Evolutionary conservation across 2,329 filamentous ascomycete species (phyloP).

Genomic region (Hypoxylon sp.): DNA sequence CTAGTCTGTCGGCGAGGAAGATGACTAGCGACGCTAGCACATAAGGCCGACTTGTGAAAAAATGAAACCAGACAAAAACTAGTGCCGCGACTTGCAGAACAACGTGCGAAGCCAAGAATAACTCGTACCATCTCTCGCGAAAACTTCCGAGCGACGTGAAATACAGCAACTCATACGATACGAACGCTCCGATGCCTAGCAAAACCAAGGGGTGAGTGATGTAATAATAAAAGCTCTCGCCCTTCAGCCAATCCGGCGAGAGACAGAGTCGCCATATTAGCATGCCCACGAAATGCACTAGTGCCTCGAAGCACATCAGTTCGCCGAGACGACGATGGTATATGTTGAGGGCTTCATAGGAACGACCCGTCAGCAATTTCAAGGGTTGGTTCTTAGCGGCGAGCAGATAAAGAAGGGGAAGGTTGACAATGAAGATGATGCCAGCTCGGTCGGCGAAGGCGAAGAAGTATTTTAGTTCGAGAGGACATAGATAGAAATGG

Average conservation of each 20-base stretch:
- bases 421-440: conserved; percentile 59
- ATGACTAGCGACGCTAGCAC: conserved; percentile 62
- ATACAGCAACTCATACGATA: conserved; percentile 68
- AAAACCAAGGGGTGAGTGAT: conserved; percentile 61
- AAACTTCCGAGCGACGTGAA: conserved; percentile 68
- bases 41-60: conserved; percentile 60
- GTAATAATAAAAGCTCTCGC: conserved; percentile 55
- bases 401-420: conserved; percentile 66
- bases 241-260: conserved; percentile 55
- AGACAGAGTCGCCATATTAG: conserved; percentile 63
- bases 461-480: conserved; percentile 60
- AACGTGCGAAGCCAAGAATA: conserved; percentile 68
- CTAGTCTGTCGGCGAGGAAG: conserved; percentile 64
- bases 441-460: conserved; percentile 66
- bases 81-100: conserved; percentile 64
- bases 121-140: conserved; percentile 67
- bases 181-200: conserved; percentile 62
- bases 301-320: conserved; percentile 65
- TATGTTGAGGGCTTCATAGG: conserved; percentile 72
- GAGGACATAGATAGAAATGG: conserved; percentile 60
- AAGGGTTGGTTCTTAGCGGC: conserved; percentile 73
- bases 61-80: conserved; percentile 67
- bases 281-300: conserved; percentile 65
- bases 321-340: conserved; percentile 71
- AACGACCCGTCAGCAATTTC: conserved; percentile 66